Evolutionary conservation across 345 rosid genomes (phyloP), one percentile per base, ranked within the genome.

Genomic region (Melaleuca quinquenervia): DNA sequence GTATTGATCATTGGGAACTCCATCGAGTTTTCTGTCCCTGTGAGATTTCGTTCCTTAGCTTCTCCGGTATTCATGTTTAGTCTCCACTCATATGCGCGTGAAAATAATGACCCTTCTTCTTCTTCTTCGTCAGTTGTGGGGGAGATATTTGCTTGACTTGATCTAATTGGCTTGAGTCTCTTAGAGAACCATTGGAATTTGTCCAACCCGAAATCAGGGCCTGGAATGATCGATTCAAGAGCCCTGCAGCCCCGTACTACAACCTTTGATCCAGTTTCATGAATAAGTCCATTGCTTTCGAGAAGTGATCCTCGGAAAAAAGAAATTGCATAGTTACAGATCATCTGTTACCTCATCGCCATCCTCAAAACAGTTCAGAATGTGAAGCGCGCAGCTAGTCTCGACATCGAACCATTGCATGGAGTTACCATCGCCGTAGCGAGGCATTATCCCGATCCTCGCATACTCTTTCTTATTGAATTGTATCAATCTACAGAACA

Each of bases 381-480:
- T 83, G 84, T 93, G 93, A 50, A 90, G 88, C 62, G 85, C 84
- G 85, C 90, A 89, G 85, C 84, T 56, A 12, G 91, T 84, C 83
- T 90, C 60, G 22, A 93, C 92, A 1, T 89, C 55, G 82, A 93
- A 91, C 93, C 93, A 92, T 44, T 52, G 44, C 56, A 90, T 86
- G 6, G 93, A 90, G 8, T 89, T 89, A 52, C 90, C 82, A 85
- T 90, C 88, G 3, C 94, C 93, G 50, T 91, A 91, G 27, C 89
- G 89, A 64, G 94, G 94, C 91, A 93, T 91, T 32, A 91, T 50
- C 6, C 93, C 91, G 1, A 92, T 91, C 88, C 90, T 90, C 12
- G 93, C 91, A 75, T 88, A 87, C 21, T 87, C 91, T 83, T 89
- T 87, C 70, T 83, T 89, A 49, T 90, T 80, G 70, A 85, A 90